These are phyloP conservation scores for Fraxinus anomala DNA, from an alignment of 257 asterid species.

Conservation along the genomic window DNA sequence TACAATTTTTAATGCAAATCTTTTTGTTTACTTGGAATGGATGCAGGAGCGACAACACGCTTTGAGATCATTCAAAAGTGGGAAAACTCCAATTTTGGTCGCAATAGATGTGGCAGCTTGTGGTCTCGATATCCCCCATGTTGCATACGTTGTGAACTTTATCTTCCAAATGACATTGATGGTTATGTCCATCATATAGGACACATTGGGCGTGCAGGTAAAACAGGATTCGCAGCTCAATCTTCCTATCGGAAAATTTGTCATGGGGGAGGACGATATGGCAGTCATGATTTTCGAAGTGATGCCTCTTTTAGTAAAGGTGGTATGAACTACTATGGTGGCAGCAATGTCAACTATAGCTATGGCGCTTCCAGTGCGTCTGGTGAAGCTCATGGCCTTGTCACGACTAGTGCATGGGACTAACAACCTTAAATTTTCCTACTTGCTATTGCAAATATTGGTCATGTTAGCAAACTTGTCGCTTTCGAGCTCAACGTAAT, in stretches of 20 bases:
- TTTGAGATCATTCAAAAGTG: conserved; percentile 27
- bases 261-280: conserved; percentile 25
- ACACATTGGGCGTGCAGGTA: conserved; percentile 31
- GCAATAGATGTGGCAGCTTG: conserved; percentile 31
- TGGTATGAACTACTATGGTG: conserved; percentile 21
- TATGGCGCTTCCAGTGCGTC: conserved; percentile 20
- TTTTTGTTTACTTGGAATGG: background rate
- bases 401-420: conserved; percentile 33
- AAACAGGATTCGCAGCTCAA: conserved; percentile 21
- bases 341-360: conserved; percentile 21
- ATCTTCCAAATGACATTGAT: conserved; percentile 31
- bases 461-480: conserved; percentile 7
- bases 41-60: conserved; percentile 26
- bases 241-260: conserved; percentile 17
- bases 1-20: background rate
- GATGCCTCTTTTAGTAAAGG: conserved; percentile 24
- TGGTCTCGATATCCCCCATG: conserved; percentile 31
- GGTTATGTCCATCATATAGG: conserved; percentile 30
- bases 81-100: conserved; percentile 24
- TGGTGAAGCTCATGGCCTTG: conserved; percentile 18
- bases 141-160: conserved; percentile 26
- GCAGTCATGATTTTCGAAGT: conserved; percentile 35
- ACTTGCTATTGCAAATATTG: conserved; percentile 17
- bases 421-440: conserved; percentile 11
- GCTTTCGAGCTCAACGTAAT: background rate